phyloP scores from a whole-genome alignment of 768 basidiomycete genomes.

The Neoboletus brunneissimus region DNA sequence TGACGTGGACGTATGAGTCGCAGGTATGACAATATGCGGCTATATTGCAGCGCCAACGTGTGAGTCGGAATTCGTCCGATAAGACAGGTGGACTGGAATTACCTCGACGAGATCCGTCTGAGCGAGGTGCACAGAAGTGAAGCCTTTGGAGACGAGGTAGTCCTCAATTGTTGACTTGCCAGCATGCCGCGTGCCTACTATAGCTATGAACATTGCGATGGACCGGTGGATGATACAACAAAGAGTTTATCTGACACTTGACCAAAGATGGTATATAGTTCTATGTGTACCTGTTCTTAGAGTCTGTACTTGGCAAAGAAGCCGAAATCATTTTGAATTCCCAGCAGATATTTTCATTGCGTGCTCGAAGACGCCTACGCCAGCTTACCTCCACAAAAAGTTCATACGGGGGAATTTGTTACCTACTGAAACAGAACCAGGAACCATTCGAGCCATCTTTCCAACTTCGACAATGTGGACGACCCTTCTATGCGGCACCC shows the following conservation, averaged over 20 bases:
- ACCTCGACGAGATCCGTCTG: conserved; percentile 19
- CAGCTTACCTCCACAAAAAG: neutral
- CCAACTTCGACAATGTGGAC: neutral
- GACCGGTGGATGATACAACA: neutral
- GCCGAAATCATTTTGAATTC: neutral
- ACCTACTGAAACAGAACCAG: neutral
- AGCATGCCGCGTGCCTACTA: conserved; percentile 60
- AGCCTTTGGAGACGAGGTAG: conserved; percentile 59
- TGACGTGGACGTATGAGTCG: neutral
- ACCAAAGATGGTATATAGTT: neutral
- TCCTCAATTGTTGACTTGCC: conserved; percentile 60
- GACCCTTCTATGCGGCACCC: neutral
- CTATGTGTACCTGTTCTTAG: neutral
- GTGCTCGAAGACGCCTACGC: neutral
- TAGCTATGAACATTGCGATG: conserved; percentile 59
- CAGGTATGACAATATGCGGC: conserved; percentile 1
- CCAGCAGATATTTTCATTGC: neutral
- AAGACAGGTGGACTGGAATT: neutral
- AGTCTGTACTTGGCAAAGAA: too few relatives aligned
- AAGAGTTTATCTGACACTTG: neutral
- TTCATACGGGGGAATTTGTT: neutral
- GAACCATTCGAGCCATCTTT: neutral
- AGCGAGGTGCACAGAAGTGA: conserved; percentile 46
- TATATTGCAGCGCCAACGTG: neutral
- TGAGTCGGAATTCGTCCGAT: neutral